Base-by-base conservation (phyloP, 805 yeast genomes). In the Metschnikowia henanensis region DNA sequence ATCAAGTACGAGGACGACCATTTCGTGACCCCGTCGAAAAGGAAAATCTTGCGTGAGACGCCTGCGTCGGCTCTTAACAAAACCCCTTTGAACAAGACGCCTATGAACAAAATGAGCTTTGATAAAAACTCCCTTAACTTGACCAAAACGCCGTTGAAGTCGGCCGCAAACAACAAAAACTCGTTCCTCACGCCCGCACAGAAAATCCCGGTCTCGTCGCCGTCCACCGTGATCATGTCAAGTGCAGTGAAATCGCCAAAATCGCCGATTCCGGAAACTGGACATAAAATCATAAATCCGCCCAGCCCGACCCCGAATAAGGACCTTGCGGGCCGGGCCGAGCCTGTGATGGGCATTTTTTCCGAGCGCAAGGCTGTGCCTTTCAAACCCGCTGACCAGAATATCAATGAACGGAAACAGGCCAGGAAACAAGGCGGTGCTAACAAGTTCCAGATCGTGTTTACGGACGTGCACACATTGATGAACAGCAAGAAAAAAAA, bases 221-320 rank as follows among this genome's bases (percentile, higher is more conserved):
- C 76, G 0, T 66, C 74, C 2, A 71, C 76, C 1, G 73, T 70
- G 9, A 64, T 71, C 5, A 58, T 70, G 57, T 60, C 68, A 1
- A 65, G 70, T 46, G 64, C 63, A 1, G 45, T 47, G 3, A 60
- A 57, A 29, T 42, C 51, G n/a, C 56, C 56, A 3, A 55, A 33
- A n/a, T 37, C 51, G n/a, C 56, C 56, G 3, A 55, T 35, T n/a
- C 35, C 48, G 23, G 22, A 39, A 10, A 32, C 40, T 16, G 47
- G 38, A 10, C 35, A 8, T 18, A 47, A 47, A 30, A 31, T 23
- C 10, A 34, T 33, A 15, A 45, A 20, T 7, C 68, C 69, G 12
- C 61, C 64, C n/a, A 65, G 68, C 38, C 74, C 74, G 13, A 69
- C 75, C 1, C 75, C 75, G 1, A 56, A 55, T 28, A 63, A 66